A percentile compares a stretch with the other conserved stretches of the same genome.
These are phyloP conservation scores for Rhizopogon vulgaris DNA, from an alignment of 768 basidiomycete species.

Conservation along the genomic window DNA sequence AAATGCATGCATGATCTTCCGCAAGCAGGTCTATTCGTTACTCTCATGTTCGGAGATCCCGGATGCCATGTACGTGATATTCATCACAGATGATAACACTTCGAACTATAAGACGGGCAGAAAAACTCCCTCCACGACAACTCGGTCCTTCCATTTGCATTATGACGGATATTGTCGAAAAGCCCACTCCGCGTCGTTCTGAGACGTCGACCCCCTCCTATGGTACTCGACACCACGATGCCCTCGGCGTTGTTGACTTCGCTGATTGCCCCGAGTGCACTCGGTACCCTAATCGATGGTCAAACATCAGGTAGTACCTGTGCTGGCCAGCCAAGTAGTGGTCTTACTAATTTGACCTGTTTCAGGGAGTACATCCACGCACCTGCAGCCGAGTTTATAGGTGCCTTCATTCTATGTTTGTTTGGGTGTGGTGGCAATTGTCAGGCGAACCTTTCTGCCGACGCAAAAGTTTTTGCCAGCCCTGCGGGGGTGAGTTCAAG, in stretches of 20 bases:
- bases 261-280: slow-evolving; percentile 29
- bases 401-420: slow-evolving; percentile 45
- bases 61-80: background rate
- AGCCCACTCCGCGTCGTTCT: slow-evolving; percentile 12
- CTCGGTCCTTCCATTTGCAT: background rate
- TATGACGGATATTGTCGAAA: slow-evolving; percentile 18
- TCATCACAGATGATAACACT: background rate
- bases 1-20: background rate
- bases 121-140: background rate
- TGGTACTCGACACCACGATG: slow-evolving; percentile 3
- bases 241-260: slow-evolving; percentile 9
- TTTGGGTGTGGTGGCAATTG: slow-evolving; percentile 50
- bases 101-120: slow-evolving; percentile 17
- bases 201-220: slow-evolving; percentile 13
- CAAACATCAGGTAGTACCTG: slow-evolving; percentile 36
- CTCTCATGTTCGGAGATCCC: slow-evolving; percentile 3
- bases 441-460: slow-evolving; percentile 42
- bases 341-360: background rate
- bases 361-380: slow-evolving; percentile 38
- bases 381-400: slow-evolving; percentile 51
- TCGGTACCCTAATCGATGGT: slow-evolving; percentile 42
- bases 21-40: background rate
- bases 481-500: slow-evolving; percentile 41
- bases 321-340: background rate
- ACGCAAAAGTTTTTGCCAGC: slow-evolving; percentile 32